Evolutionary conservation across 1,284 basidiomycete genomes (phyloP).

Genomic region (Sanghuangporus baumii): DNA sequence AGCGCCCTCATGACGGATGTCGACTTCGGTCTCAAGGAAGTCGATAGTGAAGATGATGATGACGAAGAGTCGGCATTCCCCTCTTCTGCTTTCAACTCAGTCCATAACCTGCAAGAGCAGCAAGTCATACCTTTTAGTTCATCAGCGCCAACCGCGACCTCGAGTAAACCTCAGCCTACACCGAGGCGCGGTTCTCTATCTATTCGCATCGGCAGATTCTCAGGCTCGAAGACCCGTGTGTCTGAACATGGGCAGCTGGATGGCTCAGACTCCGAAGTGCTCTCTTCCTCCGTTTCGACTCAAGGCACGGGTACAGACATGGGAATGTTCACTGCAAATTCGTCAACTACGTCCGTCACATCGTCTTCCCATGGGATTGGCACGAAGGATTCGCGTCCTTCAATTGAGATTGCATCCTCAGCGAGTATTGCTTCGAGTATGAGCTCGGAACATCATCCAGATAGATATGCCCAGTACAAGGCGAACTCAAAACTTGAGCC

Average conservation of each 20-base stretch:
- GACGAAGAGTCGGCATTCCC: constrained; percentile 6
- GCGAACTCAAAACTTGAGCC: constrained; percentile 8
- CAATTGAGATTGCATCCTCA: constrained; percentile 10
- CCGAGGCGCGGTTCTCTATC: constrained; percentile 12
- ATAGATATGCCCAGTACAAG: constrained; percentile 4
- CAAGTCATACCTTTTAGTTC: not conserved
- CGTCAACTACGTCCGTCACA: constrained; percentile 14
- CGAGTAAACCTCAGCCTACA: not conserved
- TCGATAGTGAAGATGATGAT: constrained; percentile 17
- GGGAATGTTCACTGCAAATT: constrained; percentile 12
- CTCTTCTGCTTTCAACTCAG: constrained; percentile 8
- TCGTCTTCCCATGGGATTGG: constrained; percentile 6
- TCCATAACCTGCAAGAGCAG: not conserved
- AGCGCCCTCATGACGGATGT: constrained; percentile 14
- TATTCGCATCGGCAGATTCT: constrained; percentile 9
- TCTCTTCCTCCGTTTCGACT: constrained; percentile 13
- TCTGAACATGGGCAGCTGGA: constrained; percentile 6
- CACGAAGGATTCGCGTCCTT: constrained; percentile 9
- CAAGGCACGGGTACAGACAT: not conserved
- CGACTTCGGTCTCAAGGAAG: constrained; percentile 17
- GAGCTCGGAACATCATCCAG: not conserved
- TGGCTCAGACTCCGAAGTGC: constrained; percentile 15
- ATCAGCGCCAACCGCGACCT: not conserved
- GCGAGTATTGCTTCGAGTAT: constrained; percentile 4
- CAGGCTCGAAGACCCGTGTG: constrained; percentile 3